Conservation (phyloP, 2,329 filamentous ascomycete genomes). For the Apiospora marii region DNA sequence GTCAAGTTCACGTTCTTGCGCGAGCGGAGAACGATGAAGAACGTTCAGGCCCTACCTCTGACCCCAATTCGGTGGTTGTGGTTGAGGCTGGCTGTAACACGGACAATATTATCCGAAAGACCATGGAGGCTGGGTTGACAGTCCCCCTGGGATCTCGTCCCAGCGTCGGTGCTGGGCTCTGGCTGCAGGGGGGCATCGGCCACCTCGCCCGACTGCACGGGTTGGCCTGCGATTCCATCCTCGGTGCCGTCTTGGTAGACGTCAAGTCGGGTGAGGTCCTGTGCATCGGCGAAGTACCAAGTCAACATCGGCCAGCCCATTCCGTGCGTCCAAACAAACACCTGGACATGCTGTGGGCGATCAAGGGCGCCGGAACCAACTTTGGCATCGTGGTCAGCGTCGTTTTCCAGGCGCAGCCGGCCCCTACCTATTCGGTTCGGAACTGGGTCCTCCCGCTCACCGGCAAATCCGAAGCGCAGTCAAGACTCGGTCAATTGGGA, state of each 20-base stretch:
- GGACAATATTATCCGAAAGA: conserved; percentile 58
- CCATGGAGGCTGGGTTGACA: conserved; percentile 57
- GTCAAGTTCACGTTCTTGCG: conserved; percentile 54
- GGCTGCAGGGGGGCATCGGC: conserved; percentile 71
- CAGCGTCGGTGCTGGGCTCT: conserved; percentile 68
- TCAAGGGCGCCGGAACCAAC: conserved; percentile 67
- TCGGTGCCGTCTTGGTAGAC: conserved; percentile 67
- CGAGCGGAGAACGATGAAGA: conserved; percentile 34
- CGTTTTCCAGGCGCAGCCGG: conserved; percentile 55
- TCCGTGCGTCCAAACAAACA: conserved; percentile 56
- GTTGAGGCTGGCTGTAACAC: conserved; percentile 64
- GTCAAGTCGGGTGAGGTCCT: conserved; percentile 54
- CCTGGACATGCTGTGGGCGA: conserved; percentile 61
- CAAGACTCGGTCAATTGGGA: conserved; percentile 51
- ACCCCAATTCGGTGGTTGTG: conserved; percentile 49
- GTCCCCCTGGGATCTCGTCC: conserved; percentile 68
- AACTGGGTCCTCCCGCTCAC: conserved; percentile 51
- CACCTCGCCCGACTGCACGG: conserved; percentile 63
- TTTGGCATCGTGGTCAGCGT: conserved; percentile 65
- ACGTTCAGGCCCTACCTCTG: conserved; percentile 54
- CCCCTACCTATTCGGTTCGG: conserved; percentile 49
- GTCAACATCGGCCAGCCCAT: conserved; percentile 48
- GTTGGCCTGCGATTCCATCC: conserved; percentile 65
- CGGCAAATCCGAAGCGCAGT: conserved; percentile 41
- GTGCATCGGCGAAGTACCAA: conserved; percentile 60